Base-by-base conservation (phyloP, 768 basidiomycete species). In the Tulasnella sp. region DNA sequence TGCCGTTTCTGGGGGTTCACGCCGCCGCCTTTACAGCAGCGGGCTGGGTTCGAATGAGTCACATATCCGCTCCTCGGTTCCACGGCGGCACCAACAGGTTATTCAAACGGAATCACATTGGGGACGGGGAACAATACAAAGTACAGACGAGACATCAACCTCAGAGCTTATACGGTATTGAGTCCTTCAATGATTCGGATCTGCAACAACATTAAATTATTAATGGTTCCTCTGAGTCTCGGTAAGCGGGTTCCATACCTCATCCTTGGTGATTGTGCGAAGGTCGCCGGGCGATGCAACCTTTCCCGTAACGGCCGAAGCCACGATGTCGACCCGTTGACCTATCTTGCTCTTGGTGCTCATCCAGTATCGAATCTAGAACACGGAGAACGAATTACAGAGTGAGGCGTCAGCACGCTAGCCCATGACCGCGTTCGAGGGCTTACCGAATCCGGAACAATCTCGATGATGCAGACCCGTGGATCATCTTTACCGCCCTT, bases 401-500 rank as follows among this genome's bases (percentile, higher is more conserved):
- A 41, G 50, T 78, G 76, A 81, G 60, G 37, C 42, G 72, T 24
- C n/a, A 20, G 18, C 24, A 12, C 40, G 20, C 28, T 3, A 3
- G 44, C 20, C 28, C 9, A 2, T 14, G 31, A 40, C 31, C n/a
- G 41, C 28, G 24, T 24, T 28, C 40, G 37, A 22, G 16, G 18
- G 78, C 84, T 76, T 75, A 85, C 84, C 76, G 94, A 93, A 48
- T 91, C 89, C 0, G 95, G 94, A 77, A 92, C 85, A 78, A 98
- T 90, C 85, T 95, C 91, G 82, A 97, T 94, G 48, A 94, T 85
- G 9, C 92, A 89, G 4, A 98, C 89, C 37, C 96, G 90, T 0
- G 96, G 94, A 82, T 97, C 96, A 73, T 89, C 87, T 42, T 89
- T 89, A 83, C 93, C 90, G n/a, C 96, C 96, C 83, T 91, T 92